A percentile compares a stretch with the other conserved stretches of the same genome.
Conservation (phyloP, 805 yeast species). For the Pichia phayaonensis region DNA sequence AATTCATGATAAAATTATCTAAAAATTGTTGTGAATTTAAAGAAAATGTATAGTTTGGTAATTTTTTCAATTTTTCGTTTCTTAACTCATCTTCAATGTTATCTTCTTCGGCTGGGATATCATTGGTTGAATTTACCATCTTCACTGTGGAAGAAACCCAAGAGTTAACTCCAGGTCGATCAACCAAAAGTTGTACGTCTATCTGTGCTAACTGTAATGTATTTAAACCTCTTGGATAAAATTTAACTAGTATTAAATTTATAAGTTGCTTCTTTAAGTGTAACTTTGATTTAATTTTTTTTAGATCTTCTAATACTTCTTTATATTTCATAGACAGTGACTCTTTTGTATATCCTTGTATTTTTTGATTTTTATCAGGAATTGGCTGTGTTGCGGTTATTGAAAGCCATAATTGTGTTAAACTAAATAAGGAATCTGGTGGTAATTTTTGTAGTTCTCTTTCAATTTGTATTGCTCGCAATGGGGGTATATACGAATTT, state of each 20-base stretch:
- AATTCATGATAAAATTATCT: conserved; percentile 36
- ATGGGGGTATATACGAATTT: conserved; percentile 28
- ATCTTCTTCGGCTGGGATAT: conserved; percentile 10
- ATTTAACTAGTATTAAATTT: conserved; percentile 39
- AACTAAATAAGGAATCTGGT: conserved; percentile 24
- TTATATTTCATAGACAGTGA: conserved; percentile 14
- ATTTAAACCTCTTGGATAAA: conserved; percentile 52
- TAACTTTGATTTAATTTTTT: conserved; percentile 4
- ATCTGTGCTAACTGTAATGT: conserved; percentile 62
- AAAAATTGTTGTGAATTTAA: conserved; percentile 47
- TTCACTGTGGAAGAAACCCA: conserved; percentile 45
- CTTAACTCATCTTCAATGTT: not conserved
- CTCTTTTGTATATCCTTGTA: conserved; percentile 14
- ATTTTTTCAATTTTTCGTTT: conserved; percentile 15
- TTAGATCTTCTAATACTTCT: conserved; percentile 6
- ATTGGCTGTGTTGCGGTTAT: conserved; percentile 25
- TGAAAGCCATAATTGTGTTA: conserved; percentile 28
- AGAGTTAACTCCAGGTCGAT: conserved; percentile 40
- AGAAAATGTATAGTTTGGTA: conserved; percentile 28
- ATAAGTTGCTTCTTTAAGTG: conserved; percentile 29
- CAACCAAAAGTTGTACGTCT: conserved; percentile 58
- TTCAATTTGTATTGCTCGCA: conserved; percentile 16
- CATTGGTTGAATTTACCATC: conserved; percentile 19
- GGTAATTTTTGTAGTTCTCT: conserved; percentile 23
- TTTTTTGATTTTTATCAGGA: conserved; percentile 15